Base-by-base conservation (phyloP, 352 stramenopile genomes). In the Phytophthora parvispora region DNA sequence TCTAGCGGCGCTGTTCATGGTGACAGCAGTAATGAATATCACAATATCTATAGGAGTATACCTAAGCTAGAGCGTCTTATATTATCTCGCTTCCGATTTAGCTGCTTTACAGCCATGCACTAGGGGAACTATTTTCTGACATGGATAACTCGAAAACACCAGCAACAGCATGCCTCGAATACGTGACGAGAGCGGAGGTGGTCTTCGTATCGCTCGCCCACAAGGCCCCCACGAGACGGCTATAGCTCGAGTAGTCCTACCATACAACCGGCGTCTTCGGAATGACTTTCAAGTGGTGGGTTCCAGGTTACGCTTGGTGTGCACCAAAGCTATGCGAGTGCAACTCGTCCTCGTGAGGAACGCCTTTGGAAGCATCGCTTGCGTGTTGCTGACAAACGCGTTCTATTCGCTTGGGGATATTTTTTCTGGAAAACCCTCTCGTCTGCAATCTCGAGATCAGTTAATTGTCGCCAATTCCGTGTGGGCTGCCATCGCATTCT, bases 1-100 rank as follows among this genome's bases (percentile, higher is more conserved):
- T 24, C 27, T 83, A 15, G 60, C 36, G 0, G 56, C 69, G 3
- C 18, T 77, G 24, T 82, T 72, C 49, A 65, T 78, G 56, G 47
- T 56, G 2, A 55, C 67, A 34, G 63, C 67, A 3, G 61, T 77
- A 9, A n/a, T 45, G 38, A 45, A 45, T 24, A 45, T 24, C 38
- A 45, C 38, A 9, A 45, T 45, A 13, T 45, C 38, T 6, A 45
- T 45, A 6, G 18, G 38, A 10, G 38, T 45, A 24, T 45, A 45
- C 38, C 38, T 45, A 1, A 45, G 18, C 38, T 45, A 9, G 15
- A 36, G n/a, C n/a, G n/a, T n/a, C n/a, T n/a, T n/a, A n/a, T n/a
- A n/a, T n/a, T n/a, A n/a, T n/a, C n/a, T n/a, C n/a, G n/a, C n/a
- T n/a, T n/a, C n/a, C n/a, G n/a, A n/a, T n/a, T n/a, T n/a, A n/a